Percentiles rank a stretch among this genome's conserved stretches.
Evolutionary conservation across 2,329 filamentous ascomycete species (phyloP).

Genomic region (Cladobotryum protrusum): DNA sequence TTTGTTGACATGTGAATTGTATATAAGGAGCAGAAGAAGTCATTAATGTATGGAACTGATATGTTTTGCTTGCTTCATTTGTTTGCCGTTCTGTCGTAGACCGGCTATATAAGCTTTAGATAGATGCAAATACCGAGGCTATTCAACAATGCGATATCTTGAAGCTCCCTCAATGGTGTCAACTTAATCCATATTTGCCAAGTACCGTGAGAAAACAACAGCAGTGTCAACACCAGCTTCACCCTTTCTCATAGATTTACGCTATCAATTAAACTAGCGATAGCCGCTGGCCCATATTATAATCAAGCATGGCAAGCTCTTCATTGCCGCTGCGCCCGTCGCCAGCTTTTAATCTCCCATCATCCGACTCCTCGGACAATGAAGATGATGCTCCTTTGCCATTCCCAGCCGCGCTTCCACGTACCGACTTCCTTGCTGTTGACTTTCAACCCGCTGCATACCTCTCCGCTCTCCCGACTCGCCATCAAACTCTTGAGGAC

Average conservation of each 20-base stretch:
- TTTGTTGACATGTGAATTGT: too few relatives aligned
- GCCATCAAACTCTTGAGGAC: slow-evolving; percentile 95
- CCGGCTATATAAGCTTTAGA: background rate
- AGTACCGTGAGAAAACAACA: background rate
- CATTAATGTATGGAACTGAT: too few relatives aligned
- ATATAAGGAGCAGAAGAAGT: too few relatives aligned
- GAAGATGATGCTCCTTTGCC: slow-evolving; percentile 69
- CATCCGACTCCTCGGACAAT: slow-evolving; percentile 31
- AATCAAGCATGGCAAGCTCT: slow-evolving; percentile 21
- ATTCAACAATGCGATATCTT: slow-evolving; percentile 14
- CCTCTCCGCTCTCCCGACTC: slow-evolving; percentile 71
- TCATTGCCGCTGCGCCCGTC: slow-evolving; percentile 23
- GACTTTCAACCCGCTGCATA: slow-evolving; percentile 77
- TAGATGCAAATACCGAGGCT: slow-evolving; percentile 17
- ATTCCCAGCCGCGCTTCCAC: slow-evolving; percentile 78
- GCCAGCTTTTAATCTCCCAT: slow-evolving; percentile 36
- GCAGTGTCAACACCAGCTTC: background rate
- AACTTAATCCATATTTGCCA: too few relatives aligned
- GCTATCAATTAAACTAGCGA: background rate
- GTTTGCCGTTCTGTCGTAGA: too few relatives aligned
- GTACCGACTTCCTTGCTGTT: slow-evolving; percentile 71
- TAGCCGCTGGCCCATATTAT: background rate
- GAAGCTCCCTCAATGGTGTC: too few relatives aligned
- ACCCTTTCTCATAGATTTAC: background rate
- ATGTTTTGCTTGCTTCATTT: too few relatives aligned